These are phyloP conservation scores for Astrothelium macrocarpum DNA, from an alignment of 495 filamentous ascomycete genomes.

Conservation along the genomic window DNA sequence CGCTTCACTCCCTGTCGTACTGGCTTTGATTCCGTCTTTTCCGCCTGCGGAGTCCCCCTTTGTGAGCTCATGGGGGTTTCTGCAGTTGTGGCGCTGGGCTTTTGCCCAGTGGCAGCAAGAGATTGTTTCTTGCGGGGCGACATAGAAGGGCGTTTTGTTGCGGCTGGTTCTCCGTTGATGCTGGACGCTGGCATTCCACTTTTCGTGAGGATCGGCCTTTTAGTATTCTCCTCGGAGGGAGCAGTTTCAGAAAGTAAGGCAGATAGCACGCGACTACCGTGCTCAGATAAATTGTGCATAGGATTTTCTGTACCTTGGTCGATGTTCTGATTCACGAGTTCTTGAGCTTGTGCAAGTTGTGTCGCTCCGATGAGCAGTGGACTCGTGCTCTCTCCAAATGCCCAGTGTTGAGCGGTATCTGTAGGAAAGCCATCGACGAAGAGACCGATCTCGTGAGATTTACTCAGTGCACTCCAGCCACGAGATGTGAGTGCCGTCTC, in stretches of 20 bases:
- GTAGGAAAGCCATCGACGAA: conserved; percentile 52
- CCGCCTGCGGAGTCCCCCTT: neutral
- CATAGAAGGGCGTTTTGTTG: conserved; percentile 10
- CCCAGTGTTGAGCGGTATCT: conserved; percentile 49
- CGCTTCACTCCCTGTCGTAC: neutral
- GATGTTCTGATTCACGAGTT: conserved; percentile 47
- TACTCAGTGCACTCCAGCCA: conserved; percentile 56
- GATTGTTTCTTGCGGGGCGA: conserved; percentile 5
- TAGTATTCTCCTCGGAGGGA: conserved; percentile 3
- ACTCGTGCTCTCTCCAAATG: conserved; percentile 40
- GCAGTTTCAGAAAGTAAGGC: conserved; percentile 13
- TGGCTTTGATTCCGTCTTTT: neutral
- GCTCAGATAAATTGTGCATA: conserved; percentile 40
- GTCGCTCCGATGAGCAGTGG: conserved; percentile 41
- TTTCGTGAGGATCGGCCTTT: conserved; percentile 22
- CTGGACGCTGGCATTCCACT: conserved; percentile 28
- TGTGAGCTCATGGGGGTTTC: neutral
- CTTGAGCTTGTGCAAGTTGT: conserved; percentile 49
- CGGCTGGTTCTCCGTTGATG: conserved; percentile 19
- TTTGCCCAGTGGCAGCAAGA: neutral
- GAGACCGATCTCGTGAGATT: conserved; percentile 67
- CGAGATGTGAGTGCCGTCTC: conserved; percentile 45
- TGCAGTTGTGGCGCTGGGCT: neutral
- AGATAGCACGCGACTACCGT: conserved; percentile 33
- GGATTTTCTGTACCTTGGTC: conserved; percentile 34